Base-by-base conservation (phyloP, 768 basidiomycete species). In the Pleurotus sapidus region DNA sequence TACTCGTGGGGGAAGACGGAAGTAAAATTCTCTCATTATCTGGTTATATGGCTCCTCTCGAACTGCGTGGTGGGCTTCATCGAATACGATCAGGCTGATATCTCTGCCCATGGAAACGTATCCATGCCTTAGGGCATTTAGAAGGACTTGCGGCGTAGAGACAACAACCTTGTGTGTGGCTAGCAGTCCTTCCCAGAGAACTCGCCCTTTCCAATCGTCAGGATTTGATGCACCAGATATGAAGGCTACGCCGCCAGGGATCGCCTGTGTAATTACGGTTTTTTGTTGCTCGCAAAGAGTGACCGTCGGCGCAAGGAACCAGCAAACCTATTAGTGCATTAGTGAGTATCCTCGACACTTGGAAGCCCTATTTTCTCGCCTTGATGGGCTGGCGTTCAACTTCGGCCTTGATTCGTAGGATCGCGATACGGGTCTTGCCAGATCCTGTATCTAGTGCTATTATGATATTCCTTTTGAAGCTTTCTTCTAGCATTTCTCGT, bases 291-390 rank as follows among this genome's bases (percentile, higher is more conserved):
- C 77, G 61, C 88, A 89, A 2, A 92, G 74, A 0, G 89, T 81
- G 5, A 91, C 89, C 0, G 90, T 91, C 0, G 90, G 90, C 0
- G 88, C 87, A 11, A 91, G 67, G 64, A 92, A 92, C 90, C 90
- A 92, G 0, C 83, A 88, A 4, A 88, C 72, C 89, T 91, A 59
- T 12, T 39, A 15, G 25, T 25, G 8, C 46, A 40, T 34, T 0
- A 34, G 9, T 11, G 30, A 34, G 30, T 34, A 8, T 34, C 30
- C 11, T 11, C 9, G 11, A 8, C 11, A 46, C 15, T 25, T 40
- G 43, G 27, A 49, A 37, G 20, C 9, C n/a, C 9, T 20, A 23
- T n/a, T 24, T 5, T 60, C 67, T 46, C 49, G 89, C 89, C 81
- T 91, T 91, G 18, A 63, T 72, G 1, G 78, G 71, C 58, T 84